A percentile compares a stretch with the other conserved stretches of the same genome.
Evolutionary conservation across 1,284 basidiomycete genomes (phyloP).

Genomic region (Moesziomyces globuligerus): DNA sequence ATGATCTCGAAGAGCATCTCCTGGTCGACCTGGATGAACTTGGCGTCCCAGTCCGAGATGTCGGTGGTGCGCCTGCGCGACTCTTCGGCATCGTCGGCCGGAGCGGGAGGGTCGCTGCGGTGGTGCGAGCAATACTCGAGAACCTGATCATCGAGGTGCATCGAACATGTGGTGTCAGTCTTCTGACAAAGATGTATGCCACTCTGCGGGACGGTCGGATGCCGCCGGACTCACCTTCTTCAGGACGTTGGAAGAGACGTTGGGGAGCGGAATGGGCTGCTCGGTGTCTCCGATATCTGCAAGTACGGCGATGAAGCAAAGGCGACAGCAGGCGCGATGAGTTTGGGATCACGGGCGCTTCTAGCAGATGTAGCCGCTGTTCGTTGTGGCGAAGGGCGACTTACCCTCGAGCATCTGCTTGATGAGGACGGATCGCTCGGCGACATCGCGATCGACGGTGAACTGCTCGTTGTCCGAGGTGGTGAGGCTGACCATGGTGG

Average conservation of each 20-base stretch:
- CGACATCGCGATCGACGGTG: constrained; percentile 90
- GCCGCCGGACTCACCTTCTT: constrained; percentile 78
- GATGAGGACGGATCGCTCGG: constrained; percentile 93
- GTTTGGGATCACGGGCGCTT: no score
- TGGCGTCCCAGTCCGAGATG: constrained; percentile 98
- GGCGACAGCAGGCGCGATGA: background rate
- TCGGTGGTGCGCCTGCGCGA: constrained; percentile 97
- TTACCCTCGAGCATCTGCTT: constrained; percentile 99
- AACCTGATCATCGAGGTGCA: constrained; percentile 81
- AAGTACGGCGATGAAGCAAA: background rate
- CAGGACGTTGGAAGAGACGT: constrained; percentile 93
- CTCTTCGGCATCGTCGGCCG: constrained; percentile 79
- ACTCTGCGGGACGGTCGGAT: background rate
- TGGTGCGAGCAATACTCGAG: constrained; percentile 99
- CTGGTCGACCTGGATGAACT: constrained; percentile 92
- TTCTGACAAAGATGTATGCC: background rate
- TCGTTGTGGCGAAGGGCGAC: no score
- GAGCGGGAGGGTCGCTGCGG: constrained; percentile 92
- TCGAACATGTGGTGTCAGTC: no score
- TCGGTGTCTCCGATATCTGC: constrained; percentile 67
- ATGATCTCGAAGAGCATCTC: constrained; percentile 99
- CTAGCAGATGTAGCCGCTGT: no score
- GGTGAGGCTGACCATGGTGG: constrained; percentile 59
- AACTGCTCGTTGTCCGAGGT: constrained; percentile 96
- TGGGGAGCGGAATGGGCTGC: constrained; percentile 93